Conservation (phyloP, 306 rosid genomes). For the Gynostemma pentaphyllum region DNA sequence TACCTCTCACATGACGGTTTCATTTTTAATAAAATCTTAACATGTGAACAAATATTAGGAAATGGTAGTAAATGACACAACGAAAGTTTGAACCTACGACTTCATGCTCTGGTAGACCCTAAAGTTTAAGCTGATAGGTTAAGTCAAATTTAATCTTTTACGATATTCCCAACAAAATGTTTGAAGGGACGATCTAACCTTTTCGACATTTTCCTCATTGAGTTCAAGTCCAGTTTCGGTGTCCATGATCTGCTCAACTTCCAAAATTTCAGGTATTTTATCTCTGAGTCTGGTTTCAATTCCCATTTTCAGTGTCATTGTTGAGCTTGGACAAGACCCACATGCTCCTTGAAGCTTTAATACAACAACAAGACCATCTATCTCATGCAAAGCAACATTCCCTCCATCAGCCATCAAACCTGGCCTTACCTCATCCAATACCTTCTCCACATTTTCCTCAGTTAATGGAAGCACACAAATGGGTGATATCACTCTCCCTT, state of each 20-base stretch:
- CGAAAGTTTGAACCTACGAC: no score
- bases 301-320: conserved; percentile 94
- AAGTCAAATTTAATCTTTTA: no score
- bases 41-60: no score
- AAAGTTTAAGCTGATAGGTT: no score
- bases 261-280: conserved; percentile 86
- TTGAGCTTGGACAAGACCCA: conserved; percentile 93
- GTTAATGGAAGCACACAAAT: conserved; percentile 71
- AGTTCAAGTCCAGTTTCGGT: conserved; percentile 82
- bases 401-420: conserved; percentile 96
- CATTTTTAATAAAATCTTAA: no score
- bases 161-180: no score
- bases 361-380: conserved; percentile 87
- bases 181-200: conserved; percentile 24
- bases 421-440: conserved; percentile 93
- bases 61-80: no score
- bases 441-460: conserved; percentile 91
- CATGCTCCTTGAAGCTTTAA: conserved; percentile 96
- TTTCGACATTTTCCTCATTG: conserved; percentile 72
- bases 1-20: no score
- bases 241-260: conserved; percentile 79
- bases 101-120: no score
- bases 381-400: conserved; percentile 87
- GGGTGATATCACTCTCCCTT: conserved; percentile 67
- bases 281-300: conserved; percentile 81